Evolutionary conservation across 176 grass and related monocot species (phyloP).

Genomic region (Raddia guianensis): DNA sequence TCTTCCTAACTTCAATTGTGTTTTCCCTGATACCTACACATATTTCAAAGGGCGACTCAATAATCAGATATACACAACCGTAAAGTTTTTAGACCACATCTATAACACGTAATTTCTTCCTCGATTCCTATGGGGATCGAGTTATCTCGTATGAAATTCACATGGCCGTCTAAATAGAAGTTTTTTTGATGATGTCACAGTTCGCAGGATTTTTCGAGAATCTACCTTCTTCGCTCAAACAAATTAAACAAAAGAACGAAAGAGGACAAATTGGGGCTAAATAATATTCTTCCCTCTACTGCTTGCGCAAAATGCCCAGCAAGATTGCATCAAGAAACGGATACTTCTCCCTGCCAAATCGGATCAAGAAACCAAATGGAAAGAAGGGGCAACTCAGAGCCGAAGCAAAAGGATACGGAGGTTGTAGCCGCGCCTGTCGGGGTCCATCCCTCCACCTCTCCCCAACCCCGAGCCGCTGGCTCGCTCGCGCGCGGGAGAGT

Average conservation of each 20-base stretch:
- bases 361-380: constrained; percentile 34
- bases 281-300: neutral
- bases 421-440: constrained; percentile 82
- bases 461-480: neutral
- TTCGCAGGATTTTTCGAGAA: neutral
- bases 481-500: neutral
- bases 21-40: no score
- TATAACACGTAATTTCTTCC: no score
- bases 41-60: no score
- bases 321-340: constrained; percentile 10
- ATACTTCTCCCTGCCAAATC: constrained; percentile 12
- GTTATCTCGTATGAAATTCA: no score
- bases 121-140: no score
- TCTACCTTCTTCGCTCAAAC: neutral
- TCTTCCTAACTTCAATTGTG: no score
- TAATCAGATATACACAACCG: no score
- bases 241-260: neutral
- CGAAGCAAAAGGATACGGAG: constrained; percentile 86
- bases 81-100: no score
- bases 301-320: constrained; percentile 42
- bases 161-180: no score
- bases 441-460: constrained; percentile 46
- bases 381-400: neutral
- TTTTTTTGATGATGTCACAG: no score
- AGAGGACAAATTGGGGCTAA: neutral